phyloP scores from a whole-genome alignment of 345 rosid species.

The Tarenaya hassleriana region DNA sequence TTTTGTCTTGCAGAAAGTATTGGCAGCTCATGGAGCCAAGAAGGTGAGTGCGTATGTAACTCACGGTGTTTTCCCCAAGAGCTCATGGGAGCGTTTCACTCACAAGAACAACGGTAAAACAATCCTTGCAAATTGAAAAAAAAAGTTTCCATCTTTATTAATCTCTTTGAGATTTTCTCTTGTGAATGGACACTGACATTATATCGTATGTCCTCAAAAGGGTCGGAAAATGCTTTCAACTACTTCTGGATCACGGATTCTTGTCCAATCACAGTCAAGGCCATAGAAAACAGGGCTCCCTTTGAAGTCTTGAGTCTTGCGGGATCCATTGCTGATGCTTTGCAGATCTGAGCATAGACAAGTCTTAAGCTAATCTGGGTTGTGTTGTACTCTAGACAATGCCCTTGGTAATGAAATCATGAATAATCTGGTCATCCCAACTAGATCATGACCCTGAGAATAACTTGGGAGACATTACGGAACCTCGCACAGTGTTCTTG shows the following conservation, averaged over 20 bases:
- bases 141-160: background rate
- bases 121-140: background rate
- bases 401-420: too few species aligned
- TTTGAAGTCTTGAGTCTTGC: constrained; percentile 91
- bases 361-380: background rate
- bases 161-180: background rate
- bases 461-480: too few species aligned
- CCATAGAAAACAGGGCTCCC: constrained; percentile 67
- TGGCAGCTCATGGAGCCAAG: constrained; percentile 79
- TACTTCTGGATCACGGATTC: constrained; percentile 98
- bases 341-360: constrained; percentile 51
- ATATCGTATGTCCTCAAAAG: constrained; percentile 20
- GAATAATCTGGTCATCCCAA: too few species aligned
- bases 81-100: constrained; percentile 85
- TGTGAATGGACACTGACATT: background rate
- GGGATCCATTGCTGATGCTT: constrained; percentile 79
- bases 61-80: constrained; percentile 90
- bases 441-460: too few species aligned
- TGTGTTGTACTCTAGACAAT: constrained; percentile 14
- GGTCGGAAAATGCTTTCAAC: constrained; percentile 52
- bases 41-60: constrained; percentile 98
- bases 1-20: constrained; percentile 60
- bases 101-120: constrained; percentile 49
- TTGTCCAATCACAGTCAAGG: constrained; percentile 79
- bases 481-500: too few species aligned